Conservation (phyloP, 1,284 basidiomycete species). For the Pterulicium gracile region DNA sequence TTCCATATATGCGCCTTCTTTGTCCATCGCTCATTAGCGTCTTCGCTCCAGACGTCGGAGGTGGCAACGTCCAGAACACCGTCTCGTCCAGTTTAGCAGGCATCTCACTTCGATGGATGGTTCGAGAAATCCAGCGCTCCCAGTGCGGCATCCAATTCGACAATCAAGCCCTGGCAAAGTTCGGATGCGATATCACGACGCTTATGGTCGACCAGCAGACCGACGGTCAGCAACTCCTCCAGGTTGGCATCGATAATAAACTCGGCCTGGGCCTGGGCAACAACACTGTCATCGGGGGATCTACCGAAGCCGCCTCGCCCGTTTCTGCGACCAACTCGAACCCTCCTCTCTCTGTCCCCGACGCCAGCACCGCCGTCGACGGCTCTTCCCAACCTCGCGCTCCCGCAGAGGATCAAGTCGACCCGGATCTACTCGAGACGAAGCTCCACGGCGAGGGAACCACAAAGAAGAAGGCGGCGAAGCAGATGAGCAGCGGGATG, state of each 20-base stretch:
- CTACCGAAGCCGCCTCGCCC: neutral
- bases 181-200: constrained; percentile 11
- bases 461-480: neutral
- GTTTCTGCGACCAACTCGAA: no score
- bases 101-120: constrained; percentile 68
- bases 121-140: constrained; percentile 35
- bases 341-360: neutral
- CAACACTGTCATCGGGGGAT: neutral
- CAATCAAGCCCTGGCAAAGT: constrained; percentile 20
- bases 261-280: neutral
- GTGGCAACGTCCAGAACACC: constrained; percentile 40
- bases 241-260: neutral
- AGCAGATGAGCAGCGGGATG: constrained; percentile 5
- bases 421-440: neutral
- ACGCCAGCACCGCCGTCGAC: neutral
- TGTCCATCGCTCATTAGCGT: neutral
- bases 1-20: neutral
- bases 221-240: neutral
- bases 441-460: neutral
- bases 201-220: constrained; percentile 8
- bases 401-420: neutral
- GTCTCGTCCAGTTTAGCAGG: constrained; percentile 35
- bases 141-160: constrained; percentile 47
- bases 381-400: neutral
- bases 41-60: constrained; percentile 48